Percentiles rank a stretch among this genome's conserved stretches.
Conservation (phyloP, 2,329 filamentous ascomycete species). For the Stromatinia cepivora region DNA sequence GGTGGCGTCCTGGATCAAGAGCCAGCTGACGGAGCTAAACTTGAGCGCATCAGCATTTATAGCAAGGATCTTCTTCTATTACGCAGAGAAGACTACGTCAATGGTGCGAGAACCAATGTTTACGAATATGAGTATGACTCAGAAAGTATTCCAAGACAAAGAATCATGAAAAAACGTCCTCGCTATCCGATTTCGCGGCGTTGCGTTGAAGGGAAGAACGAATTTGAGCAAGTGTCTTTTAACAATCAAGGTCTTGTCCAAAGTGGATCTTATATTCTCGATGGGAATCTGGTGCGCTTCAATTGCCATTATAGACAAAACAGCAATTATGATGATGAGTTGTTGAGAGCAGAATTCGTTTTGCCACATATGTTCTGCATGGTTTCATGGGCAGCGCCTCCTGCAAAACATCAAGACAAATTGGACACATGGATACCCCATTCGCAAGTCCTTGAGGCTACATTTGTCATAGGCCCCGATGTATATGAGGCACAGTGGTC, state of each 20-base stretch:
- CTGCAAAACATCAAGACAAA: slow-evolving; percentile 50
- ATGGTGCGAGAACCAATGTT: slow-evolving; percentile 48
- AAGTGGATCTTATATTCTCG: slow-evolving; percentile 51
- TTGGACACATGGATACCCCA: slow-evolving; percentile 55
- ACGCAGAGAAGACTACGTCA: slow-evolving; percentile 29
- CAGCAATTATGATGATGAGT: slow-evolving; percentile 52
- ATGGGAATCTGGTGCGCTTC: slow-evolving; percentile 53
- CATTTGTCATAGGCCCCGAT: slow-evolving; percentile 52
- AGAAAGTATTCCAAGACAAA: background rate
- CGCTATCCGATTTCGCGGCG: slow-evolving; percentile 45
- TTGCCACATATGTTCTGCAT: slow-evolving; percentile 53
- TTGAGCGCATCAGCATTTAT: slow-evolving; percentile 49
- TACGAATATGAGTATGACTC: slow-evolving; percentile 20
- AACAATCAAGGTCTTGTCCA: slow-evolving; percentile 36
- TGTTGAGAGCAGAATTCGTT: slow-evolving; percentile 54
- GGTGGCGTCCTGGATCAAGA: slow-evolving; percentile 42
- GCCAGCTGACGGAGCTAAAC: slow-evolving; percentile 44
- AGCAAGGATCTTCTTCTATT: slow-evolving; percentile 47
- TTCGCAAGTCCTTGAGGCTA: slow-evolving; percentile 55
- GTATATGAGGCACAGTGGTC: slow-evolving; percentile 52
- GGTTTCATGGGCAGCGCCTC: slow-evolving; percentile 54
- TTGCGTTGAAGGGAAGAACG: slow-evolving; percentile 48
- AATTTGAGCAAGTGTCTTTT: slow-evolving; percentile 53
- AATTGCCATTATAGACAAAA: slow-evolving; percentile 56
- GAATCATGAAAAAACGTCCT: background rate